Evolutionary conservation across 129 eudicot genomes (phyloP), one percentile per base, ranked within the genome.

Genomic region (sunflower (Helianthus annuus)): DNA sequence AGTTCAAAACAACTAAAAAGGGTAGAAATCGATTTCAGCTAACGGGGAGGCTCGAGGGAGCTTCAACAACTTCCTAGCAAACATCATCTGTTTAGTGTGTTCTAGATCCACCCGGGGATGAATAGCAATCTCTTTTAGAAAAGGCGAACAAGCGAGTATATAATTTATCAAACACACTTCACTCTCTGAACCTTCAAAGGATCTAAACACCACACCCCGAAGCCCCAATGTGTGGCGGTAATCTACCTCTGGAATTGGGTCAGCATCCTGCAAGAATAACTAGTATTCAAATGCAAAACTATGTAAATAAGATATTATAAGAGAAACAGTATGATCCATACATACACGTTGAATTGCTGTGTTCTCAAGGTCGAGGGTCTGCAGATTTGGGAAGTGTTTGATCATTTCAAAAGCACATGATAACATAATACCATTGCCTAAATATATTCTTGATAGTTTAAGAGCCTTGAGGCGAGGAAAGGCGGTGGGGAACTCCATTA

Each of bases 81-180:
- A 34, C 10, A 0, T 32, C 46, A 62, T 34, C 46, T 34, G 38
- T 38, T 10, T 17, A 36, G 8, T 14, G 6, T 10, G 19, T 14
- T 1, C 19, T 44, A 3, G 55, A 15, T 14, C 0, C 34, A 7
- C 0, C 7, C 10, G 1, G 2, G 6, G 12, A 17, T 9, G 2
- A 40, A 65, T 45, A 44, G 8, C 53, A 9, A 65, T 15, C 11
- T 10, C 19, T 53, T 44, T 44, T 1, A 66, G 19, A 15, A 19
- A 44, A 44, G 70, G 70, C 15, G 70, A 66, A 66, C 56, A 42
- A 5, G 70, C 70, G 44, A 66, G 70, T 66, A 66, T 7, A 45
- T 38, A 16, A 36, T 66, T 66, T 16, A 66, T 66, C 38, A 66
- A 45, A 19, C 39, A 66, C 5, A 44, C 54, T 22, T 66, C 70